phyloP scores from a whole-genome alignment of 2,329 filamentous ascomycete species.

The Pestalotiopsis sp. region DNA sequence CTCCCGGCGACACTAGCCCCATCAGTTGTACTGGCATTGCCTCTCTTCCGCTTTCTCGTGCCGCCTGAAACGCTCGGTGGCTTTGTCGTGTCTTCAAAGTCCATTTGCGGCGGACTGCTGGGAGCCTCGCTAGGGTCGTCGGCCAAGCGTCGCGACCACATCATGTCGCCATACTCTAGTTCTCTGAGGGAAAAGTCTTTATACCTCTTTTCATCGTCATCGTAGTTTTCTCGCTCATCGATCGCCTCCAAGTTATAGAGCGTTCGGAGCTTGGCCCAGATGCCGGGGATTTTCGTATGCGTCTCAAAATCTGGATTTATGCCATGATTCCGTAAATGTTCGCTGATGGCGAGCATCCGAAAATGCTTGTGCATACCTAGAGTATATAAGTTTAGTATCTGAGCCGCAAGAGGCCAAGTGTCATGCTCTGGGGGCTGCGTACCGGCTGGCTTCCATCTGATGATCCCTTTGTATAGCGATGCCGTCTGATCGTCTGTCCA shows the following conservation, averaged over 20 bases:
- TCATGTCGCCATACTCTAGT: constrained; percentile 42
- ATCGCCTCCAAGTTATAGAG: constrained; percentile 86
- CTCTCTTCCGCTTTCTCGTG: constrained; percentile 45
- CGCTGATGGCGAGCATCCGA: constrained; percentile 83
- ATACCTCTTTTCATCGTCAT: constrained; percentile 62
- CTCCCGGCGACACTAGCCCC: constrained; percentile 49
- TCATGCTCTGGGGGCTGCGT: constrained; percentile 7
- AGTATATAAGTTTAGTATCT: neutral
- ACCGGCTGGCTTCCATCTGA: constrained; percentile 97
- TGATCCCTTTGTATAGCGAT: constrained; percentile 88
- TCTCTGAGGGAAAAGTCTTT: constrained; percentile 66
- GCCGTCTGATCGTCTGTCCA: constrained; percentile 98
- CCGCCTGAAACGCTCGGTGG: constrained; percentile 20
- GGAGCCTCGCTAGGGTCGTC: constrained; percentile 49
- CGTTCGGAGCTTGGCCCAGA: constrained; percentile 84
- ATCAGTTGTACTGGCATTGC: constrained; percentile 33
- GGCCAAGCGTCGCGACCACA: constrained; percentile 47
- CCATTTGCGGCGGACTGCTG: constrained; percentile 47
- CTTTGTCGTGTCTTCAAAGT: constrained; percentile 29
- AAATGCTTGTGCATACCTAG: constrained; percentile 83
- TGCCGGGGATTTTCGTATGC: constrained; percentile 87
- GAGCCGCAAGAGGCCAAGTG: neutral
- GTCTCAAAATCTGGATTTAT: constrained; percentile 68
- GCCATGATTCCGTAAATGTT: constrained; percentile 78
- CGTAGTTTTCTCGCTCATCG: constrained; percentile 76